phyloP scores from a whole-genome alignment of 441 rosid species.

The Cnidoscolus chayamansa region DNA sequence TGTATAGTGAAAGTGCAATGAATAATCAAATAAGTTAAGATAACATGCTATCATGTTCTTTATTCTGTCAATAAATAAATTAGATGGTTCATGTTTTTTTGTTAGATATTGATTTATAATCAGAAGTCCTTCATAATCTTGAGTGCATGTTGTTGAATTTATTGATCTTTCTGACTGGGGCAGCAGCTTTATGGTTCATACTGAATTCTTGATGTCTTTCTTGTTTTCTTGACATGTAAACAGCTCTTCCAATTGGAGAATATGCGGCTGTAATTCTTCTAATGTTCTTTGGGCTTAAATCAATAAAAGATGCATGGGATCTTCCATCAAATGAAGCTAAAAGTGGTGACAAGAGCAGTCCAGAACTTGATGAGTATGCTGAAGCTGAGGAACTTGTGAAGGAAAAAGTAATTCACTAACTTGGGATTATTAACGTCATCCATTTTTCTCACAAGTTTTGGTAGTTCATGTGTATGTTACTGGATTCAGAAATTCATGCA shows the following conservation, averaged over 20 bases:
- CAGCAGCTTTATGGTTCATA: neutral
- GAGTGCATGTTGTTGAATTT: neutral
- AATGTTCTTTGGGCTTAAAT: conserved; percentile 86
- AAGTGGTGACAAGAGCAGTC: conserved; percentile 50
- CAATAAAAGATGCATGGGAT: conserved; percentile 96
- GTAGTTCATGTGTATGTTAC: neutral
- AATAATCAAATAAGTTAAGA: neutral
- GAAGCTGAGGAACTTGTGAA: conserved; percentile 97
- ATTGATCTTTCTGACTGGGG: neutral
- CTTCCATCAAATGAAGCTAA: conserved; percentile 58
- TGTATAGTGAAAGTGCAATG: neutral
- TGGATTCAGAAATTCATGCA: neutral
- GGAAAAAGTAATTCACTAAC: conserved; percentile 50
- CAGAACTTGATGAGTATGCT: conserved; percentile 71
- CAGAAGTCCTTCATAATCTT: neutral
- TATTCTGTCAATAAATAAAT: neutral
- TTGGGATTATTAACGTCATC: neutral
- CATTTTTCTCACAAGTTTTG: neutral
- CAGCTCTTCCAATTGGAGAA: conserved; percentile 95
- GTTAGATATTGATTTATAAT: neutral
- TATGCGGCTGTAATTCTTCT: conserved; percentile 89
- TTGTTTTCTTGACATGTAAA: conserved; percentile 26
- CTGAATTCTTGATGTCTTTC: conserved; percentile 8
- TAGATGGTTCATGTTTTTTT: neutral
- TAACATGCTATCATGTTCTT: neutral